Percentiles rank a stretch among this genome's conserved stretches.
These are phyloP conservation scores for Niveomyces coronatus DNA, from an alignment of 2,329 filamentous ascomycete genomes.

Conservation along the genomic window DNA sequence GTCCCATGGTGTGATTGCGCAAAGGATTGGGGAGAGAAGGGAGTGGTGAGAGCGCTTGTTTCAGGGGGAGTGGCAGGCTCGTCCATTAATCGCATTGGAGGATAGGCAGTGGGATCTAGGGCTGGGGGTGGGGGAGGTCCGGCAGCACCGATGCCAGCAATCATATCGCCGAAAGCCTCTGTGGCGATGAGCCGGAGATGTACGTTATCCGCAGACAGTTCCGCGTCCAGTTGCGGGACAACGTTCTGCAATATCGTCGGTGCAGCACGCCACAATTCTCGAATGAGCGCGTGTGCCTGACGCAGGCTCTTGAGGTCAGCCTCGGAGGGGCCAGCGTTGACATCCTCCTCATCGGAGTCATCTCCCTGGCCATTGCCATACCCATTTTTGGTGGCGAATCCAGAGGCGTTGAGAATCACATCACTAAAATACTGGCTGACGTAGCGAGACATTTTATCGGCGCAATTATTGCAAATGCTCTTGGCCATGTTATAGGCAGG, in stretches of 20 bases:
- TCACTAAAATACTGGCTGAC: constrained; percentile 96
- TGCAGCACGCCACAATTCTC: constrained; percentile 88
- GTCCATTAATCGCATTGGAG: constrained; percentile 57
- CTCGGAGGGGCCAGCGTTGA: constrained; percentile 55
- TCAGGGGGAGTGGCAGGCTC: constrained; percentile 37
- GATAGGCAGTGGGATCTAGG: constrained; percentile 76
- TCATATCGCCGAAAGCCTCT: constrained; percentile 90
- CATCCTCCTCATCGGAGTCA: constrained; percentile 55
- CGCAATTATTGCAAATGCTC: constrained; percentile 77
- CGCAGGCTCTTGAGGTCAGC: constrained; percentile 78
- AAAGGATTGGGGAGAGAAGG: constrained; percentile 82
- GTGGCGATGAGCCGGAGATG: constrained; percentile 80
- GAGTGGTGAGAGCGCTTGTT: constrained; percentile 62
- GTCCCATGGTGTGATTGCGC: constrained; percentile 67
- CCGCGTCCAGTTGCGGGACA: constrained; percentile 84
- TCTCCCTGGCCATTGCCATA: constrained; percentile 48
- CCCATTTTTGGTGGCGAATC: constrained; percentile 46
- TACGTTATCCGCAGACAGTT: constrained; percentile 81
- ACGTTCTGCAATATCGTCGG: constrained; percentile 86
- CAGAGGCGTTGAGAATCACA: constrained; percentile 82
- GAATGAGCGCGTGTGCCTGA: constrained; percentile 80
- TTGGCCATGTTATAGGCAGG: constrained; percentile 95
- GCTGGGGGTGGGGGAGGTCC: constrained; percentile 64
- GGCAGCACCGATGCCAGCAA: constrained; percentile 84
- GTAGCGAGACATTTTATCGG: constrained; percentile 90